These are phyloP conservation scores for Cryphonectria radicalis DNA, from an alignment of 2,329 filamentous ascomycete genomes.

Conservation along the genomic window DNA sequence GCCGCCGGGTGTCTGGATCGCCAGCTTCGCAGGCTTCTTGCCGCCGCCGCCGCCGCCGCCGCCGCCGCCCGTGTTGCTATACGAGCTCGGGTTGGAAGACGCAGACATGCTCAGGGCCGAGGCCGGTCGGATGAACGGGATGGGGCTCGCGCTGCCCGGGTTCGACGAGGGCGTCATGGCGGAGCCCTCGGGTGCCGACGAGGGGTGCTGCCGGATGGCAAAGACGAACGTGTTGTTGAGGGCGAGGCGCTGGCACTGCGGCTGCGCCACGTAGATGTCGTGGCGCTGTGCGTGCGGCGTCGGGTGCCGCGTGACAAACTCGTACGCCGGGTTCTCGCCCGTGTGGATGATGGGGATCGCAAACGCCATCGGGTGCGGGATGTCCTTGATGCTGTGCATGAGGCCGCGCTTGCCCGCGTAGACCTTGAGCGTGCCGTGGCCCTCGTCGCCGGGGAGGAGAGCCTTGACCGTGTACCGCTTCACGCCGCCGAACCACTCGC, in stretches of 20 bases:
- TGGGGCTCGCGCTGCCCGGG: conserved; percentile 56
- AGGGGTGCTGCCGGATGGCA: conserved; percentile 87
- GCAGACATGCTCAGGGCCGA: conserved; percentile 69
- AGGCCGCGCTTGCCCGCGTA: conserved; percentile 93
- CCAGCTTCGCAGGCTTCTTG: conserved; percentile 91
- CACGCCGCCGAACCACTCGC: conserved; percentile 84
- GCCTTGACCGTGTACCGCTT: conserved; percentile 96
- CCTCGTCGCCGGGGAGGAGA: conserved; percentile 87
- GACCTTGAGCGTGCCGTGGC: conserved; percentile 82
- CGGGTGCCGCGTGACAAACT: conserved; percentile 90
- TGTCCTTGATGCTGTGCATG: conserved; percentile 97
- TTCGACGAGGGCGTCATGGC: conserved; percentile 53
- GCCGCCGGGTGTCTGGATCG: conserved; percentile 90
- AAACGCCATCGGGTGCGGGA: conserved; percentile 88
- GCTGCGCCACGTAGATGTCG: conserved; percentile 95
- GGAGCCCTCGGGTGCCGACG: conserved; percentile 48
- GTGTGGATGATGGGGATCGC: conserved; percentile 88
- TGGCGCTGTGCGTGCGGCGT: conserved; percentile 97
- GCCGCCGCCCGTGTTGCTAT: conserved; percentile 52
- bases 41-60: conserved; percentile 51
- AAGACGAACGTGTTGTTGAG: conserved; percentile 99
- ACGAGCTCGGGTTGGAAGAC: conserved; percentile 61
- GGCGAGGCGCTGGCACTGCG: conserved; percentile 85
- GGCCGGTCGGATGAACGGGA: conserved; percentile 64
- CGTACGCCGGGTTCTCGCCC: conserved; percentile 91